Conservation (phyloP, 1,284 basidiomycete species). For the Trichosporon sp. region DNA sequence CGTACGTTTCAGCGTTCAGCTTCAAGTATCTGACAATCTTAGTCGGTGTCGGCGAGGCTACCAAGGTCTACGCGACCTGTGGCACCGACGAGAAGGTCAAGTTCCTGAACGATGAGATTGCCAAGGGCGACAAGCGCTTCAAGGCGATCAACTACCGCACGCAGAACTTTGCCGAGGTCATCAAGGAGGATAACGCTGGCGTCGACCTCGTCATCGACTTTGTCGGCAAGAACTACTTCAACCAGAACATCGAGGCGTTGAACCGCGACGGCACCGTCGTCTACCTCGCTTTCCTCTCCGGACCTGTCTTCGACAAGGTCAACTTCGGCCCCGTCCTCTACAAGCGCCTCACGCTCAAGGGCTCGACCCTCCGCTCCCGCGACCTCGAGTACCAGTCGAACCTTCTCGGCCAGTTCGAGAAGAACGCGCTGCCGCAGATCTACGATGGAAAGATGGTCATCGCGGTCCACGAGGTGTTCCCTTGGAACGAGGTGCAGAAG, state of each 20-base stretch:
- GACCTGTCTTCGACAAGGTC: conserved; percentile 59
- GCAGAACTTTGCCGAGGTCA: conserved; percentile 56
- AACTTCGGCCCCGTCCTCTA: conserved; percentile 62
- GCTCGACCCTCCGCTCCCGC: conserved; percentile 78
- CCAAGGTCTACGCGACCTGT: conserved; percentile 74
- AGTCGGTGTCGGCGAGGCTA: conserved; percentile 44
- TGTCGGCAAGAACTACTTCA: conserved; percentile 65
- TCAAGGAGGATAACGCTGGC: conserved; percentile 45
- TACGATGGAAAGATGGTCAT: conserved; percentile 63
- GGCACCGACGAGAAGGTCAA: conserved; percentile 79
- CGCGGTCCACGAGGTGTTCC: conserved; percentile 74
- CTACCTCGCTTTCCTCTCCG: conserved; percentile 53
- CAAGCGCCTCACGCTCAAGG: conserved; percentile 85
- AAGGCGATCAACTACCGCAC: conserved; percentile 83
- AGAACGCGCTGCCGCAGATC: conserved; percentile 59
- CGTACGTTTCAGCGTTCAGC: conserved; percentile 55
- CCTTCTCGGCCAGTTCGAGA: conserved; percentile 64
- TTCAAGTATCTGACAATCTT: background rate
- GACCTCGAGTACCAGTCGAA: conserved; percentile 73
- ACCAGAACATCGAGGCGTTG: conserved; percentile 71
- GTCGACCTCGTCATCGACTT: conserved; percentile 81
- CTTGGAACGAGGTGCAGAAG: conserved; percentile 74
- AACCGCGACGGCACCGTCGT: conserved; percentile 72
- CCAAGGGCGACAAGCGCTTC: conserved; percentile 57
- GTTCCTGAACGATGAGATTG: conserved; percentile 58